These are phyloP conservation scores for Theobroma grandiflorum DNA, from an alignment of 441 rosid genomes.

Conservation along the genomic window DNA sequence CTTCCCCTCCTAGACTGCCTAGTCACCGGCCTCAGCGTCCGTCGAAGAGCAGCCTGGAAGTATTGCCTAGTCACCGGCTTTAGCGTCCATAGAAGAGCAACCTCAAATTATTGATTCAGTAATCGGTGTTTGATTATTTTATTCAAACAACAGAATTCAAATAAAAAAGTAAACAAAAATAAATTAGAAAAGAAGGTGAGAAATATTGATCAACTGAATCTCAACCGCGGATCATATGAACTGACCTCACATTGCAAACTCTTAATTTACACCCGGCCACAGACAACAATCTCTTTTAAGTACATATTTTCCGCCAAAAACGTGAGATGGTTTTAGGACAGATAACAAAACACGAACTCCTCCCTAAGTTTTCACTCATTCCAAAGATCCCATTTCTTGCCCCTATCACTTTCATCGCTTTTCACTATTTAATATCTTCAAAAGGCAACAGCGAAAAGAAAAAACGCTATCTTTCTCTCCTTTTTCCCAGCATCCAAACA, in stretches of 20 bases:
- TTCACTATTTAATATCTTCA: neutral
- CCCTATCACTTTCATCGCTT: neutral
- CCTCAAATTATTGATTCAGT: too few relatives aligned
- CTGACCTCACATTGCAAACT: neutral
- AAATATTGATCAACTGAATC: neutral
- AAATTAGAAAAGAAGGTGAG: too few relatives aligned
- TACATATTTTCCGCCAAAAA: constrained; percentile 18
- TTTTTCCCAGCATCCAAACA: neutral
- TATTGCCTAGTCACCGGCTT: too few relatives aligned
- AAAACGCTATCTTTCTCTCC: neutral
- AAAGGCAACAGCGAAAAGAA: too few relatives aligned
- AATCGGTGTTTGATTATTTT: too few relatives aligned
- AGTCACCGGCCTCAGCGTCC: constrained; percentile 3
- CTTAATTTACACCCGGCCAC: neutral
- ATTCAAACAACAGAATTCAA: too few relatives aligned
- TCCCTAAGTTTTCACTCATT: neutral
- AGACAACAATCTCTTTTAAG: neutral
- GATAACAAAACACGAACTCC: neutral
- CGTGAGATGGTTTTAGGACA: neutral
- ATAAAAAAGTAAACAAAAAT: too few relatives aligned
- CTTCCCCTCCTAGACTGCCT: too few relatives aligned
- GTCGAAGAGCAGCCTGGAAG: too few relatives aligned
- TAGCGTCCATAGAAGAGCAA: too few relatives aligned
- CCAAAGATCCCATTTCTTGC: neutral
- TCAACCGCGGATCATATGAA: neutral